A percentile compares a stretch with the other conserved stretches of the same genome.
These are phyloP conservation scores for Helianthus annuus DNA, from an alignment of 129 eudicot species.

Conservation along the genomic window HanXRQr2.0-SUNRISE NC_035444.2:159528877-159529376, in stretches of 20 bases:
- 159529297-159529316: neutral
- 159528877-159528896: too few species aligned
- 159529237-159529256: neutral
- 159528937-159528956: too few species aligned
- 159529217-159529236: neutral
- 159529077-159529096: too few species aligned
- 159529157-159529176: too few species aligned
- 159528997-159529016: slow-evolving; percentile 99
- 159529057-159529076: slow-evolving; percentile 68
- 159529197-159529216: neutral
- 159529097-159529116: too few species aligned
- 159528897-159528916: too few species aligned
- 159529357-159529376: neutral
- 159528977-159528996: too few species aligned
- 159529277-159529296: neutral
- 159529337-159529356: neutral
- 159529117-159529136: too few species aligned
- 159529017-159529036: slow-evolving; percentile 99
- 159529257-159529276: neutral
- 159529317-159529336: neutral
- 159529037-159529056: slow-evolving; percentile 99
- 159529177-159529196: too few species aligned
- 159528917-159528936: too few species aligned
- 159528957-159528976: too few species aligned
- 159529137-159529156: too few species aligned